Percentiles rank a stretch among this genome's conserved stretches.
phyloP scores from a whole-genome alignment of 345 rosid genomes.

The Eucalyptus erythrocorys region DNA sequence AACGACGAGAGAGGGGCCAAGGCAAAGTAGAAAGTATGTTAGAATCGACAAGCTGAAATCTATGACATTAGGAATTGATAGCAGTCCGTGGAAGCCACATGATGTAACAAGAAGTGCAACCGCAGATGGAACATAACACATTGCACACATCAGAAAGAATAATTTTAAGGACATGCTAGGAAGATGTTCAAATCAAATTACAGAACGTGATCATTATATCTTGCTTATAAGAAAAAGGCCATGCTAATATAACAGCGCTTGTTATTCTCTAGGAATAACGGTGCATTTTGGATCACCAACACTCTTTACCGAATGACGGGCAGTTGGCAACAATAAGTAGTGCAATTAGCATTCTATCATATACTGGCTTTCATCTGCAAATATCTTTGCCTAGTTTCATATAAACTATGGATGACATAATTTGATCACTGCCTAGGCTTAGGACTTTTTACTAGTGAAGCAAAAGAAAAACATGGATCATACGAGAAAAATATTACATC shows the following conservation, averaged over 20 bases:
- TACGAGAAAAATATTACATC: not conserved
- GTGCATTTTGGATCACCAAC: not conserved
- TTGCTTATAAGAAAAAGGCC: not conserved
- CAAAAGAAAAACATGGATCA: not conserved
- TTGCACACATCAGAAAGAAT: too few species aligned
- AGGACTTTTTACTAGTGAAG: not conserved
- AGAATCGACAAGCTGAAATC: too few species aligned
- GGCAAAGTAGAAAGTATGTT: too few species aligned
- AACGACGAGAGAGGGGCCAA: too few species aligned
- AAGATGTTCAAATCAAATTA: not conserved
- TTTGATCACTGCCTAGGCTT: not conserved
- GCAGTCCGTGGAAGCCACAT: too few species aligned
- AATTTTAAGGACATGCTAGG: too few species aligned
- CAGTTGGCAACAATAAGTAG: not conserved
- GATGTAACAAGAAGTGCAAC: too few species aligned
- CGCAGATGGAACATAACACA: too few species aligned
- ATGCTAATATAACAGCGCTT: not conserved
- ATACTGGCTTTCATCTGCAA: not conserved
- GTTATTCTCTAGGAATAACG: not conserved
- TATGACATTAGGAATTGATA: too few species aligned
- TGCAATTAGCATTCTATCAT: not conserved
- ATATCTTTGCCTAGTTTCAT: not conserved
- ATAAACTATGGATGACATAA: not conserved
- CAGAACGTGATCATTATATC: not conserved
- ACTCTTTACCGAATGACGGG: not conserved